These are phyloP conservation scores for Saraca asoca DNA, from an alignment of 331 rosid species.

Conservation along the genomic window DNA sequence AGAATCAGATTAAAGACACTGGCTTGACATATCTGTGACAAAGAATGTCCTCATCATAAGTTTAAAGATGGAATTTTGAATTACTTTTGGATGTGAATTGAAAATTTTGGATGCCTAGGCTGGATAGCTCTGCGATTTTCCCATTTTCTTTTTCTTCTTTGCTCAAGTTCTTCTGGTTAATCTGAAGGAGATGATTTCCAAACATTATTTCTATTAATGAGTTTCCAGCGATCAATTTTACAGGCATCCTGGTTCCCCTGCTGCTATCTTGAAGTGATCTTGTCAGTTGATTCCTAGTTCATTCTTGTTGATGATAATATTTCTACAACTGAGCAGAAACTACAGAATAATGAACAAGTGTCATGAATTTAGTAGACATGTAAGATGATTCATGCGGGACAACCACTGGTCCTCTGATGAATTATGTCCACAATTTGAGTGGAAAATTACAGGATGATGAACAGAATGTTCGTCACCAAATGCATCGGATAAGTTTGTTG, in stretches of 20 bases:
- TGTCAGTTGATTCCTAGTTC: constrained; percentile 32
- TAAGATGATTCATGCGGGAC: too few relatives aligned
- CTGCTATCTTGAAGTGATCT: constrained; percentile 20
- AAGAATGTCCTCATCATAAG: constrained; percentile 32
- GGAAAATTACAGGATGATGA: neutral
- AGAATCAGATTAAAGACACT: constrained; percentile 25
- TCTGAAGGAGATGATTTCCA: constrained; percentile 39
- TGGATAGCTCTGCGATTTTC: constrained; percentile 40
- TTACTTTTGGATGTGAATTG: constrained; percentile 37
- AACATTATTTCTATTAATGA: constrained; percentile 40
- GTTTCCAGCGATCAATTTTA: constrained; percentile 27
- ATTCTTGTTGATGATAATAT: neutral
- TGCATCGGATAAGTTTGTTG: constrained; percentile 25
- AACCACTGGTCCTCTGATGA: neutral
- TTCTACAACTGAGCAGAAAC: neutral
- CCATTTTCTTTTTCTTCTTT: constrained; percentile 13
- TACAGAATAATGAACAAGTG: neutral
- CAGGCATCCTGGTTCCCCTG: constrained; percentile 25
- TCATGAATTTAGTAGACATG: neutral
- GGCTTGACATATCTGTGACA: constrained; percentile 23
- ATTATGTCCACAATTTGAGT: constrained; percentile 8
- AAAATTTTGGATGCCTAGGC: constrained; percentile 38
- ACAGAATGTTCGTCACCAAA: constrained; percentile 16
- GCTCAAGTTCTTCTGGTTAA: constrained; percentile 40
- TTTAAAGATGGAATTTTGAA: constrained; percentile 36